A percentile compares a stretch with the other conserved stretches of the same genome.
These are phyloP conservation scores for Ceratocystiopsis brevicomis DNA, from an alignment of 2,329 filamentous ascomycete genomes.

Conservation along the genomic window DNA sequence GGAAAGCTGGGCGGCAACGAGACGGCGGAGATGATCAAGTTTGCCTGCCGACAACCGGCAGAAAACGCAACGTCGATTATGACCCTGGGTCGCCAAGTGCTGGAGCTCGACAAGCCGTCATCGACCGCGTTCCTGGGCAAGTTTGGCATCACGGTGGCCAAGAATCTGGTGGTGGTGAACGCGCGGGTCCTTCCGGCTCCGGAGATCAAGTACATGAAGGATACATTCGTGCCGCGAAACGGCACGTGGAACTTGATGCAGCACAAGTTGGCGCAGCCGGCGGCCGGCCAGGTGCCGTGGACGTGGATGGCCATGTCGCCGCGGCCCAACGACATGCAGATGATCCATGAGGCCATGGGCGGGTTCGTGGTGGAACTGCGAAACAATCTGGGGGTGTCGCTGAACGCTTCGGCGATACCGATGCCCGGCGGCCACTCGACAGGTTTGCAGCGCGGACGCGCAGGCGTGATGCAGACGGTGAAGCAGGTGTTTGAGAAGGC, in stretches of 20 bases:
- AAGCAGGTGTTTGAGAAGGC: neutral
- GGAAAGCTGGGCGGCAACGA: conserved; percentile 40
- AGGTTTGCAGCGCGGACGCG: too few species aligned
- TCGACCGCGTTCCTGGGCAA: conserved; percentile 23
- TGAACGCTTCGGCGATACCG: neutral
- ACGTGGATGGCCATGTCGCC: conserved; percentile 19
- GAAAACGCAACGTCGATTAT: conserved; percentile 50
- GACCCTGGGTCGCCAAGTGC: conserved; percentile 31
- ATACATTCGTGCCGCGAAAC: conserved; percentile 17
- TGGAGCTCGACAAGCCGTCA: conserved; percentile 30
- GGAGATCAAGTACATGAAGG: conserved; percentile 34
- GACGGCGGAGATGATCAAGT: conserved; percentile 49
- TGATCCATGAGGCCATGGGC: conserved; percentile 11
- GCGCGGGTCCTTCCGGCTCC: conserved; percentile 51
- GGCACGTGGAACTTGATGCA: conserved; percentile 53
- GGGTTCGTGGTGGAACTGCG: conserved; percentile 21
- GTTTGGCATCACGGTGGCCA: conserved; percentile 46
- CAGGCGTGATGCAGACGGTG: neutral
- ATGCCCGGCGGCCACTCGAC: too few species aligned
- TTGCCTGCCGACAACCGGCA: conserved; percentile 48
- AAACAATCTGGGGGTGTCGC: conserved; percentile 19
- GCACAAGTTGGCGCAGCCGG: conserved; percentile 34
- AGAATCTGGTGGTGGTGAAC: conserved; percentile 48
- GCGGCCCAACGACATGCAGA: neutral
- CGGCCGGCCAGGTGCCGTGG: conserved; percentile 30